These are phyloP conservation scores for Aspergillus sp. DNA, from an alignment of 2,329 filamentous ascomycete species.

Conservation along the genomic window DNA sequence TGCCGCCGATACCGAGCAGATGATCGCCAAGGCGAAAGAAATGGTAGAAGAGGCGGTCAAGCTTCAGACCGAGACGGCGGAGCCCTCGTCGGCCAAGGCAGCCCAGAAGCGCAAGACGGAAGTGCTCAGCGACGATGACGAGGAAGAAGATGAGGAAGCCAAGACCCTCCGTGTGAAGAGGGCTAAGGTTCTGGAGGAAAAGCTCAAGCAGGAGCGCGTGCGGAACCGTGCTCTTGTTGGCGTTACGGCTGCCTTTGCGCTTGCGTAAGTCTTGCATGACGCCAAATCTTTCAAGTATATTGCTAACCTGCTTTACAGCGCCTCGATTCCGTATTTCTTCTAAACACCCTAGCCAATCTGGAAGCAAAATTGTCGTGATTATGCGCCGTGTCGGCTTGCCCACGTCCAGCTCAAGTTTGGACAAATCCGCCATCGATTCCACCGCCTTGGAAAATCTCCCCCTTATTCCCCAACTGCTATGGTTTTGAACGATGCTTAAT, in stretches of 20 bases:
- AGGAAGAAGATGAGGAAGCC: conserved; percentile 46
- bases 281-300: conserved; percentile 17
- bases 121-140: conserved; percentile 60
- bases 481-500: conserved; percentile 7
- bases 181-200: conserved; percentile 67
- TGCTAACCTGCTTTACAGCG: conserved; percentile 37
- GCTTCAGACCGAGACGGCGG: conserved; percentile 42
- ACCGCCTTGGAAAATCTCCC: neutral
- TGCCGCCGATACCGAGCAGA: conserved; percentile 74
- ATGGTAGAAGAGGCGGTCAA: conserved; percentile 77
- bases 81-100: conserved; percentile 35
- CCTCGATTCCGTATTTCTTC: conserved; percentile 52
- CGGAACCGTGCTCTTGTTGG: conserved; percentile 83
- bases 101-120: conserved; percentile 72
- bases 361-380: neutral
- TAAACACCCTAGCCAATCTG: conserved; percentile 22
- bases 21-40: conserved; percentile 82
- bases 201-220: conserved; percentile 82
- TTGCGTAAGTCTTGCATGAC: conserved; percentile 70
- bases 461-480: neutral
- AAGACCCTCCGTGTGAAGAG: conserved; percentile 66
- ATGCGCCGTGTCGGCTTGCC: neutral
- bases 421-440: neutral
- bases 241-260: conserved; percentile 79
- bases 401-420: neutral